phyloP scores from a whole-genome alignment of 2,329 filamentous ascomycete genomes.

The Ophidiomyces ophidiicola region DNA sequence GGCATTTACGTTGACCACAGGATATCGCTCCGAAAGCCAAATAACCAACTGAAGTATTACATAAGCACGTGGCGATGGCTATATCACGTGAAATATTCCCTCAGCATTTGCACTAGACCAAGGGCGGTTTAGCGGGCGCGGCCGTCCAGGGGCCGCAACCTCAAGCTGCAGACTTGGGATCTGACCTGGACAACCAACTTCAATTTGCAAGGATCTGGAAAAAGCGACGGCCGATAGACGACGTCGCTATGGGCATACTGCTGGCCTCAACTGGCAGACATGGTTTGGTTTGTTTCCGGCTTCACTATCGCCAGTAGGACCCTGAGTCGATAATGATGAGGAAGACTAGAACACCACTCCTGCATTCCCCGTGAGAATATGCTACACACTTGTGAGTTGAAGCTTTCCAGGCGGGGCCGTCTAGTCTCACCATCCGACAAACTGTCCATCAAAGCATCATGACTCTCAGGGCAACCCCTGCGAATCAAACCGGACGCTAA shows the following conservation, averaged over 20 bases:
- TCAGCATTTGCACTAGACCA: too few species aligned
- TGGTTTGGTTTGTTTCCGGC: constrained; percentile 1
- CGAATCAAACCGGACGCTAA: constrained; percentile 1
- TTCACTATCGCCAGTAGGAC: not conserved
- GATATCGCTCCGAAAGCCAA: too few species aligned
- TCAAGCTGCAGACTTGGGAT: too few species aligned
- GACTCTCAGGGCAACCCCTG: constrained; percentile 5
- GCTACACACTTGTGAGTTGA: constrained; percentile 13
- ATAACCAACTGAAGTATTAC: too few species aligned
- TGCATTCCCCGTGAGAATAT: constrained; percentile 10
- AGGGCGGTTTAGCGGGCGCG: too few species aligned
- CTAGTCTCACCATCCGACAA: constrained; percentile 6
- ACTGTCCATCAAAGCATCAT: not conserved
- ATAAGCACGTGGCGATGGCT: too few species aligned
- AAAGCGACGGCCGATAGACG: too few species aligned
- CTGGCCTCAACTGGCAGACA: not conserved
- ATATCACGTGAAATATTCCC: too few species aligned
- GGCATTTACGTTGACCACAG: too few species aligned
- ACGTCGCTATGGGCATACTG: not conserved
- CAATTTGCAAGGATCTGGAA: too few species aligned
- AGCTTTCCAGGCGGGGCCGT: constrained; percentile 4
- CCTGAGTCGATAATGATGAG: constrained; percentile 2
- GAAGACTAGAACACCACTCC: constrained; percentile 2
- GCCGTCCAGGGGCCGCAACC: too few species aligned
- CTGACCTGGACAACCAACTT: too few species aligned